Evolutionary conservation across 768 basidiomycete genomes (phyloP).

Genomic region (Lactarius vividus): DNA sequence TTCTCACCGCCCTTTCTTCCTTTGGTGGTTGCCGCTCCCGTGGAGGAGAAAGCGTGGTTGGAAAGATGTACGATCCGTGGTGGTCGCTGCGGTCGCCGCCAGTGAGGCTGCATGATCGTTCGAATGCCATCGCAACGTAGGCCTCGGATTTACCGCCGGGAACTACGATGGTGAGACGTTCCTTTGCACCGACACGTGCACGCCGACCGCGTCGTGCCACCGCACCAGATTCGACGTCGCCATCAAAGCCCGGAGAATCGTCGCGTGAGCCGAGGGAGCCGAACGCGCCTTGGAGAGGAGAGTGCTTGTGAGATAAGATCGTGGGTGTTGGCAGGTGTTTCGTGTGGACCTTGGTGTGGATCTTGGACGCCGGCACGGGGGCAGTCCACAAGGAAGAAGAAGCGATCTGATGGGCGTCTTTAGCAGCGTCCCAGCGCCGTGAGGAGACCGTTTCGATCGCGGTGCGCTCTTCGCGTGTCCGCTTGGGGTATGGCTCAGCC

Average conservation of each 20-base stretch:
- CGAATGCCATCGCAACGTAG: conserved; percentile 23
- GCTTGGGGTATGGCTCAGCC: neutral
- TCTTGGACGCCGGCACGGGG: neutral
- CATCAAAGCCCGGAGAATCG: conserved; percentile 15
- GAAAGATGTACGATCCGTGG: neutral
- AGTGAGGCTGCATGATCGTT: conserved; percentile 19
- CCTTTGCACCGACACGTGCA: neutral
- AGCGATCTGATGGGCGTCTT: neutral
- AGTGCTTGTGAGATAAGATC: neutral
- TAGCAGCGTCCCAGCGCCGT: conserved; percentile 11
- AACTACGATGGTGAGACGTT: conserved; percentile 21
- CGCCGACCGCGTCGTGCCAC: neutral
- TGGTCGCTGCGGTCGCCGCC: neutral
- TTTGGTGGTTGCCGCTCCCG: neutral
- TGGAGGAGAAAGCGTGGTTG: neutral
- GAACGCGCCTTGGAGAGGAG: neutral
- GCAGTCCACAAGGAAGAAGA: conserved; percentile 15
- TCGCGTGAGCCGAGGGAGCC: conserved; percentile 2
- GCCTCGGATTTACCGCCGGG: conserved; percentile 26
- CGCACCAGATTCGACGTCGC: conserved; percentile 11
- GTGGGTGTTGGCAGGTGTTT: conserved; percentile 2
- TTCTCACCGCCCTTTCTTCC: neutral
- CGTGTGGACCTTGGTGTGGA: neutral
- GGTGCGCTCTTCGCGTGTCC: conserved; percentile 13
- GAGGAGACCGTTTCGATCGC: neutral